These are phyloP conservation scores for Epichloe sibirici DNA, from an alignment of 2,329 filamentous ascomycete genomes.

Conservation along the genomic window DNA sequence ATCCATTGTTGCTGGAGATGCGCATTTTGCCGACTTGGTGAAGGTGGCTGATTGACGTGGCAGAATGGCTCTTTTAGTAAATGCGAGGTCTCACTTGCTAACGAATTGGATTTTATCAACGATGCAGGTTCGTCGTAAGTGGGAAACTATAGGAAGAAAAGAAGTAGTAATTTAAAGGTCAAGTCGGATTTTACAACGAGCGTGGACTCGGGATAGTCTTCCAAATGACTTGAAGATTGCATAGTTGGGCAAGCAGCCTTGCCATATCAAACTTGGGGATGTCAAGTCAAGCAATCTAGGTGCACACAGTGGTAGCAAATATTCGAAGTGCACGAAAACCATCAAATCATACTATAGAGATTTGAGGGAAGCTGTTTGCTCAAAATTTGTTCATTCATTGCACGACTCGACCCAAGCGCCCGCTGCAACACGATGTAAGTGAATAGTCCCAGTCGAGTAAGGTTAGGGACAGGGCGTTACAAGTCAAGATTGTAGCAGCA, in stretches of 20 bases:
- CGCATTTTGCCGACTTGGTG: not conserved
- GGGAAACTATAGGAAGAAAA: not conserved
- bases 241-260: not conserved
- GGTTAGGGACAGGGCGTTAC: too few relatives aligned
- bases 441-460: not conserved
- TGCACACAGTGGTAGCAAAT: not conserved
- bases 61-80: not conserved
- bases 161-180: not conserved
- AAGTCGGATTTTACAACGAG: not conserved
- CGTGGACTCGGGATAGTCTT: not conserved
- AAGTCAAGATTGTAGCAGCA: too few relatives aligned
- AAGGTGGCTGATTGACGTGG: not conserved
- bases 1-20: not conserved
- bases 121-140: not conserved
- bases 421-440: not conserved
- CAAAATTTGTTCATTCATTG: not conserved
- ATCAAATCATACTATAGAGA: not conserved
- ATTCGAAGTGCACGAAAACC: not conserved
- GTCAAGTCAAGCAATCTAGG: slow-evolving; percentile 2
- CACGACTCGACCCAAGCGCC: not conserved
- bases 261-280: not conserved
- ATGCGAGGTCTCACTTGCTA: not conserved
- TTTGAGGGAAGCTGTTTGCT: slow-evolving; percentile 1
- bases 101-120: not conserved
- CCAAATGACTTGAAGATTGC: not conserved